Evolutionary conservation across 495 filamentous ascomycete species (phyloP).

Genomic region (Hyaloscypha hepaticicola): DNA sequence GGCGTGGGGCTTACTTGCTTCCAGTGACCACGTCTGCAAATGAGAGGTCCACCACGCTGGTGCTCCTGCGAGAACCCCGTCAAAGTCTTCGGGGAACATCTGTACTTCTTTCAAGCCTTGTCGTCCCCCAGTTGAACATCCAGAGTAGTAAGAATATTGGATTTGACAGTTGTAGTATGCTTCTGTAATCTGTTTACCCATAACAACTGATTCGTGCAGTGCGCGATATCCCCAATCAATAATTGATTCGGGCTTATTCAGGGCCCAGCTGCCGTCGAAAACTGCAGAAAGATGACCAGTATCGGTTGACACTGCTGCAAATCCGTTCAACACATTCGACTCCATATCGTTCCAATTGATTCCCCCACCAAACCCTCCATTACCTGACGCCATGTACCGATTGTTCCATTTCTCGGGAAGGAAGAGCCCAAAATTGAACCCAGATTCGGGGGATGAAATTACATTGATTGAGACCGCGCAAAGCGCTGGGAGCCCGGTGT

Average conservation of each 20-base stretch:
- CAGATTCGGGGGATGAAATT: slow-evolving; percentile 40
- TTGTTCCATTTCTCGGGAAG: slow-evolving; percentile 52
- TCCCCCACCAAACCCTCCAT: slow-evolving; percentile 52
- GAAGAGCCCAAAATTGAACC: slow-evolving; percentile 51
- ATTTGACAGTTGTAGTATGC: slow-evolving; percentile 45
- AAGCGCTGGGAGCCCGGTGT: slow-evolving; percentile 44
- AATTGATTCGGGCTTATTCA: slow-evolving; percentile 39
- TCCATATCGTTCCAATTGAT: slow-evolving; percentile 57
- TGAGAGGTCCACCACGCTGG: slow-evolving; percentile 53
- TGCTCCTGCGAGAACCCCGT: slow-evolving; percentile 64
- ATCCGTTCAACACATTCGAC: slow-evolving; percentile 44
- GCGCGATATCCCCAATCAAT: slow-evolving; percentile 51
- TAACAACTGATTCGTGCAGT: slow-evolving; percentile 46
- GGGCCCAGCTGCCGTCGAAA: slow-evolving; percentile 45
- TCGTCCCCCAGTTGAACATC: slow-evolving; percentile 59
- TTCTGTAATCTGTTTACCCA: slow-evolving; percentile 37
- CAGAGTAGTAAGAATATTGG: slow-evolving; percentile 52
- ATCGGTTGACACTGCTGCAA: slow-evolving; percentile 54
- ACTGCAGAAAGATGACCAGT: slow-evolving; percentile 50
- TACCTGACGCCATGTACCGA: slow-evolving; percentile 48
- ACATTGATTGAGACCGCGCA: slow-evolving; percentile 51
- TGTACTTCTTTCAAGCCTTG: slow-evolving; percentile 56
- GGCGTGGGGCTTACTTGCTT: too few relatives aligned
- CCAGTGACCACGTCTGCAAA: slow-evolving; percentile 49
- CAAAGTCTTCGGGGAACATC: slow-evolving; percentile 55